Evolutionary conservation across 495 filamentous ascomycete species (phyloP).

Genomic region (Penicillium robsamsonii): DNA sequence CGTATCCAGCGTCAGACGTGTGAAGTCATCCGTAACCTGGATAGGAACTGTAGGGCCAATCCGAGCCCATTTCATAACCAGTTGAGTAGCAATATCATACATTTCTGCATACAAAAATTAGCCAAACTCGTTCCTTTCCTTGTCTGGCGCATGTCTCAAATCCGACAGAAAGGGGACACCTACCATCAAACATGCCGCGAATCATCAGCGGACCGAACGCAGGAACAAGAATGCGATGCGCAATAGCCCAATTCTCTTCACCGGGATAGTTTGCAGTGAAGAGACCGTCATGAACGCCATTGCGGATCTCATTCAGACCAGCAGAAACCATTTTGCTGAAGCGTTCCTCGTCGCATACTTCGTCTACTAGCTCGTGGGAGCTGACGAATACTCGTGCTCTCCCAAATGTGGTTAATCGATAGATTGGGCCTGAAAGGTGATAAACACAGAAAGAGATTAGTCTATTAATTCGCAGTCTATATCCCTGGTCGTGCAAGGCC

Average conservation of each 20-base stretch:
- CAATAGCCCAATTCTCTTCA: slow-evolving; percentile 67
- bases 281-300: slow-evolving; percentile 62
- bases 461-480: not conserved
- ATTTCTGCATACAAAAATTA: slow-evolving; percentile 47
- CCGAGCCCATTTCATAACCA: slow-evolving; percentile 75
- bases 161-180: not conserved
- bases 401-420: slow-evolving; percentile 35
- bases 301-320: slow-evolving; percentile 53
- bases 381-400: slow-evolving; percentile 36
- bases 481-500: not conserved
- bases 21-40: slow-evolving; percentile 67
- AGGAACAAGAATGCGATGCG: slow-evolving; percentile 64
- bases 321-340: slow-evolving; percentile 57
- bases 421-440: slow-evolving; percentile 53
- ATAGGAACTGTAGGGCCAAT: slow-evolving; percentile 57
- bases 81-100: slow-evolving; percentile 68
- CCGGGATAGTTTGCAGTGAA: slow-evolving; percentile 61
- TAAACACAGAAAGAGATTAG: not conserved
- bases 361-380: slow-evolving; percentile 57
- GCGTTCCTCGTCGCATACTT: slow-evolving; percentile 64
- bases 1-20: slow-evolving; percentile 69
- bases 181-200: slow-evolving; percentile 61
- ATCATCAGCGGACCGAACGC: slow-evolving; percentile 73
- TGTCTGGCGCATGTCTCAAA: not conserved
- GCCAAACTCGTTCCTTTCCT: not conserved